phyloP scores from a whole-genome alignment of 345 rosid species.

The Eucalyptus pumila region DNA sequence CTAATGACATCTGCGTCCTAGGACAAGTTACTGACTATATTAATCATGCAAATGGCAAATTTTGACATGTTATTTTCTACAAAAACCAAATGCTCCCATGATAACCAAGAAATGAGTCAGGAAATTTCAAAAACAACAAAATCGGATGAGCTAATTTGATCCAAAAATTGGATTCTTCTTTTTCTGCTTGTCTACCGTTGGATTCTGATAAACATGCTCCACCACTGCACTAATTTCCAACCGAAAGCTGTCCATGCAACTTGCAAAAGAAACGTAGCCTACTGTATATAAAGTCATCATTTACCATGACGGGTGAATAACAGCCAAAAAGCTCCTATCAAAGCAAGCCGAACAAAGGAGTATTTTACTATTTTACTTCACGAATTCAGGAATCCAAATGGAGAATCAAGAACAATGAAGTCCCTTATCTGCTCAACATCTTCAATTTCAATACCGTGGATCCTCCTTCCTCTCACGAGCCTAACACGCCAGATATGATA shows the following conservation, averaged over 20 bases:
- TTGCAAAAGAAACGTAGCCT: background rate
- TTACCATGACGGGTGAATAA: background rate
- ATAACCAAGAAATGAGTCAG: background rate
- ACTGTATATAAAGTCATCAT: background rate
- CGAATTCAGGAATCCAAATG: background rate
- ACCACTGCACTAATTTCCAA: background rate
- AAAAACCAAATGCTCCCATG: background rate
- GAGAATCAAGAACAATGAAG: background rate
- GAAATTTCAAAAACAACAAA: background rate
- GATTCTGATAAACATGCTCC: background rate
- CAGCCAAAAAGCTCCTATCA: background rate
- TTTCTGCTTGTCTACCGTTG: background rate
- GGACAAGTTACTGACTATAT: background rate
- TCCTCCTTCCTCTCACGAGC: background rate
- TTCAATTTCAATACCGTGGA: background rate
- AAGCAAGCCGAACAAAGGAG: background rate
- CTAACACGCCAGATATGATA: background rate
- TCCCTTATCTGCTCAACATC: background rate
- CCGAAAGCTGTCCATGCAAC: background rate
- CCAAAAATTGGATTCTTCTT: background rate
- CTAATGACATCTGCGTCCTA: background rate
- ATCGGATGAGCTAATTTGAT: background rate
- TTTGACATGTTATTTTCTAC: background rate
- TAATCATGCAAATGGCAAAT: background rate
- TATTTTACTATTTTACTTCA: background rate